Percentiles rank a stretch among this genome's conserved stretches.
Evolutionary conservation across 1,284 basidiomycete genomes (phyloP).

Genomic region (Tylopilus sp.): DNA sequence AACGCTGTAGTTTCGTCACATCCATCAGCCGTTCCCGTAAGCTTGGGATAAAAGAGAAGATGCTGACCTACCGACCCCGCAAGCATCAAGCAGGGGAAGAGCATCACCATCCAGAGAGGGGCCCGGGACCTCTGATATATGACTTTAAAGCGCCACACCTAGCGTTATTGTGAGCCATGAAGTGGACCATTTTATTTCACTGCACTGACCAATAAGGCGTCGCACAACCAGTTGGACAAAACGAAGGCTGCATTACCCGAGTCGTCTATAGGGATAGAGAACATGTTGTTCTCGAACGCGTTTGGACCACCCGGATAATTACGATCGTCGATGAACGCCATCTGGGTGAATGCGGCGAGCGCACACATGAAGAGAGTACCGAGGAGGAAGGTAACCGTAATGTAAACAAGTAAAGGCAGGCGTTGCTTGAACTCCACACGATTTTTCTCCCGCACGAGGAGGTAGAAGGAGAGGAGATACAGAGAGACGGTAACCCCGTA

Average conservation of each 20-base stretch:
- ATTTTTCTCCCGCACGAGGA: conserved; percentile 20
- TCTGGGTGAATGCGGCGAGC: conserved; percentile 18
- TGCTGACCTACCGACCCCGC: conserved; percentile 16
- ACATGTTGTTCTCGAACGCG: conserved; percentile 14
- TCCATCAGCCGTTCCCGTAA: not conserved
- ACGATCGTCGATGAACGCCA: conserved; percentile 15
- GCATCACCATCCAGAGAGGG: conserved; percentile 17
- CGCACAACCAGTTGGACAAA: conserved; percentile 28
- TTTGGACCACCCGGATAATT: conserved; percentile 25
- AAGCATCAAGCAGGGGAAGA: conserved; percentile 19
- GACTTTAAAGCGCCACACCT: conserved; percentile 30
- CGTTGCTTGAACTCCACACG: conserved; percentile 9
- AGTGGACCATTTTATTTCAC: not conserved
- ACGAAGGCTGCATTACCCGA: conserved; percentile 14
- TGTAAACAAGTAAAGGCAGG: conserved; percentile 17
- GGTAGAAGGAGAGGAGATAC: conserved; percentile 27
- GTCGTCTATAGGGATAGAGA: conserved; percentile 6
- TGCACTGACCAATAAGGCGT: conserved; percentile 24
- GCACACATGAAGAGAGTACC: conserved; percentile 19
- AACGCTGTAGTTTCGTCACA: not conserved
- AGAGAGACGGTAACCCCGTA: conserved; percentile 25
- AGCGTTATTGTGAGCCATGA: not conserved
- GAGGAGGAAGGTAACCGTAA: conserved; percentile 13
- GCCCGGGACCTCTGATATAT: conserved; percentile 13
- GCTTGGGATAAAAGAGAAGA: not conserved